Conservation (phyloP, 768 basidiomycete species). For the Lactarius hengduanensis region DNA sequence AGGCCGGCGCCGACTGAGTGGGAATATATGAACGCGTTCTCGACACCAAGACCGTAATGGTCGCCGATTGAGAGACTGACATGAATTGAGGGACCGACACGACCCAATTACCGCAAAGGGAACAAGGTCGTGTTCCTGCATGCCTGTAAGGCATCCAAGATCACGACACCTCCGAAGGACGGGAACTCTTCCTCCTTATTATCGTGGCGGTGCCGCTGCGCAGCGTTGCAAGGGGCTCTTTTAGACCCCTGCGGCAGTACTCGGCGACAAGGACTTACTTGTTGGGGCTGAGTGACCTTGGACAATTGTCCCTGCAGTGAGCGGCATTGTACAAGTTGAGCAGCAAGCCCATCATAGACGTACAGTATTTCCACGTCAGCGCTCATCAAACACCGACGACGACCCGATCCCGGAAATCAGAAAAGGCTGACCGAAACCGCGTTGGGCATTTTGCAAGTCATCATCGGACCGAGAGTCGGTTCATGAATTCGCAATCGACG, state of each 20-base stretch:
- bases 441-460: conserved; percentile 49
- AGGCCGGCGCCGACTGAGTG: conserved; percentile 59
- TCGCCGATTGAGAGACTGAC: conserved; percentile 44
- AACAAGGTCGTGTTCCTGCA: conserved; percentile 35
- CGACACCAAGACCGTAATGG: conserved; percentile 59
- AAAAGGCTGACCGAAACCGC: conserved; percentile 47
- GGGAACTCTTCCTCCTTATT: conserved; percentile 39
- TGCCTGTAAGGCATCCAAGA: conserved; percentile 48
- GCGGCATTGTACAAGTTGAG: background rate
- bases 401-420: conserved; percentile 46
- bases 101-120: background rate
- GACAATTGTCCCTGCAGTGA: conserved; percentile 44
- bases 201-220: conserved; percentile 35
- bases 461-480: conserved; percentile 26
- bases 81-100: conserved; percentile 34
- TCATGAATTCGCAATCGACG: conserved; percentile 13
- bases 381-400: conserved; percentile 38
- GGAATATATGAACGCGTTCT: conserved; percentile 53
- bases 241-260: conserved; percentile 43
- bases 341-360: background rate
- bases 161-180: conserved; percentile 46
- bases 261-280: conserved; percentile 45
- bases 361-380: background rate
- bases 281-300: conserved; percentile 43
- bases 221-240: conserved; percentile 38